phyloP scores from a whole-genome alignment of 1,284 basidiomycete genomes.

The Microstroma glucosiphilum region DNA sequence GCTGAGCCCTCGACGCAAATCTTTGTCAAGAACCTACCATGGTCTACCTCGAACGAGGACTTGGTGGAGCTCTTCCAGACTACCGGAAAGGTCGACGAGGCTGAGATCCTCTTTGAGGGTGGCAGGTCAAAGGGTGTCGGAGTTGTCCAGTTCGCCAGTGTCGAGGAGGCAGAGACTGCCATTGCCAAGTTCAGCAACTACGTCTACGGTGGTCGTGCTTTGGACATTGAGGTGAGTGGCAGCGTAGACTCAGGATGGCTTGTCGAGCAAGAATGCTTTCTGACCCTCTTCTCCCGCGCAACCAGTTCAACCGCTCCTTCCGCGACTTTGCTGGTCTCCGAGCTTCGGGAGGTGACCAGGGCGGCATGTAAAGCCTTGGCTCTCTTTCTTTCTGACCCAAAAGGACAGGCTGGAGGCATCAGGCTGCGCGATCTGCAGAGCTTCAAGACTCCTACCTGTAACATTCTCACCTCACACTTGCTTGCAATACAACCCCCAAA shows the following conservation, averaged over 20 bases:
- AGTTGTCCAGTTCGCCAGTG: slow-evolving; percentile 87
- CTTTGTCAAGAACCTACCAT: slow-evolving; percentile 94
- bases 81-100: slow-evolving; percentile 84
- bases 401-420: too few species aligned
- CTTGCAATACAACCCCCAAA: too few species aligned
- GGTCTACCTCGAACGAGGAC: slow-evolving; percentile 98
- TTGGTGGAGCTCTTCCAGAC: slow-evolving; percentile 96
- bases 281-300: too few species aligned
- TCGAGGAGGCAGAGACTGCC: slow-evolving; percentile 82
- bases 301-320: slow-evolving; percentile 34
- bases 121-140: slow-evolving; percentile 86
- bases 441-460: too few species aligned
- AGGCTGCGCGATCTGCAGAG: too few species aligned
- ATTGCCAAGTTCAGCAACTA: slow-evolving; percentile 55
- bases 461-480: too few species aligned
- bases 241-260: neutral
- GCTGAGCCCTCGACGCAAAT: slow-evolving; percentile 89
- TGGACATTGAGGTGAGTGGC: slow-evolving; percentile 23
- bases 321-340: slow-evolving; percentile 23
- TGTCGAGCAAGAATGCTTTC: too few species aligned
- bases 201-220: slow-evolving; percentile 38
- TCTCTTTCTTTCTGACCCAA: too few species aligned
- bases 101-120: slow-evolving; percentile 87
- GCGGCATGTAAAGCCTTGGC: too few species aligned
- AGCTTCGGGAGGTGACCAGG: too few species aligned